Conservation (phyloP, 495 filamentous ascomycete species). For the Aspergillus nanangensis region DNA sequence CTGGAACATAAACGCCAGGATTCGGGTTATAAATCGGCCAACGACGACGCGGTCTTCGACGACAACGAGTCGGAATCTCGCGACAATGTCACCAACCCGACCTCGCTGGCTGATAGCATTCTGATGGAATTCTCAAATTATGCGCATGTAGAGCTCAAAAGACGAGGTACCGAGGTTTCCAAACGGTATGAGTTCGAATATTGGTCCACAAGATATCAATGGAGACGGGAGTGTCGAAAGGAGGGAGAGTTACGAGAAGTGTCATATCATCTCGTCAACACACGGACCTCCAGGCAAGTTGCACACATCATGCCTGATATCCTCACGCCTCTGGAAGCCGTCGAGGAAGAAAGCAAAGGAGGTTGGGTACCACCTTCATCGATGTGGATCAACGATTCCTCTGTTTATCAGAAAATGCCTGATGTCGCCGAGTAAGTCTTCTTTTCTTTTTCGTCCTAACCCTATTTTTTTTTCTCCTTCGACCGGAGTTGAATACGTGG, state of each 20-base stretch:
- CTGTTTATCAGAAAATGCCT: conserved; percentile 58
- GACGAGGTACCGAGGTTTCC: conserved; percentile 61
- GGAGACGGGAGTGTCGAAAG: conserved; percentile 69
- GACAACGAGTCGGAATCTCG: conserved; percentile 17
- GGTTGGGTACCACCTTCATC: conserved; percentile 90
- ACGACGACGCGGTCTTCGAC: conserved; percentile 45
- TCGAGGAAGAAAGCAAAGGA: conserved; percentile 72
- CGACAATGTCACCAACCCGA: conserved; percentile 22
- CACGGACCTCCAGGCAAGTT: conserved; percentile 56
- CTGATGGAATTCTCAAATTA: conserved; percentile 97
- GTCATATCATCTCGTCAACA: conserved; percentile 74
- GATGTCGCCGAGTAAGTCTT: conserved; percentile 90
- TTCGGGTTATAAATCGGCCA: conserved; percentile 54
- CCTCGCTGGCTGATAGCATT: conserved; percentile 61
- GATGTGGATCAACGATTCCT: conserved; percentile 78
- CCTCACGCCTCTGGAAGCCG: conserved; percentile 61
- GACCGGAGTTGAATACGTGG: not conserved
- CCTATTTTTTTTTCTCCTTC: conserved; percentile 1
- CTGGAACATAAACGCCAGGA: conserved; percentile 41
- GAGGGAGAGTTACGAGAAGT: conserved; percentile 55
- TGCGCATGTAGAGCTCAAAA: conserved; percentile 79
- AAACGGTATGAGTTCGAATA: conserved; percentile 90
- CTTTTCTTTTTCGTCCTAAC: too few relatives aligned
- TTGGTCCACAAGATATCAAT: conserved; percentile 82
- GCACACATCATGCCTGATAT: conserved; percentile 85